Percentiles rank a stretch among this genome's conserved stretches.
phyloP scores from a whole-genome alignment of 306 rosid genomes.

The Lupinus albus region DNA sequence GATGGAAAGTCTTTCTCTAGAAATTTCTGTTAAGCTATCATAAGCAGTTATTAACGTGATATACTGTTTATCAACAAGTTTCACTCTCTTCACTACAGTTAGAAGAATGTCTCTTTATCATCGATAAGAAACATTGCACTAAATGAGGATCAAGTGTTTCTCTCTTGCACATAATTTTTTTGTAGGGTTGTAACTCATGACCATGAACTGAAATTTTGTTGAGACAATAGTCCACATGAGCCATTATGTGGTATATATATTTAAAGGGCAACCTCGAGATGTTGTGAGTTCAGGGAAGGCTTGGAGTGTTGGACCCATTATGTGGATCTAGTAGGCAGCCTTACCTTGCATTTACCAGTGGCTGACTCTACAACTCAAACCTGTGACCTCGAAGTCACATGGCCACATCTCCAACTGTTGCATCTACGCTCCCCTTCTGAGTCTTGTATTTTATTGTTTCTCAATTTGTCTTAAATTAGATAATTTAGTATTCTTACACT shows the following conservation, averaged over 20 bases:
- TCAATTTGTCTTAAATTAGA: not conserved
- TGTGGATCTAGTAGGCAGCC: not conserved
- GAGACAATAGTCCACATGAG: constrained; percentile 18
- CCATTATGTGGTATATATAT: not conserved
- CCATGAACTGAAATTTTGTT: too few relatives aligned
- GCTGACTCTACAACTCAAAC: not conserved
- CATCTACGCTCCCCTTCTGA: not conserved
- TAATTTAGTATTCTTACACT: not conserved
- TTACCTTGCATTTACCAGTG: not conserved
- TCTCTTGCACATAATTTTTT: not conserved
- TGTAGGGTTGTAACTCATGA: too few relatives aligned
- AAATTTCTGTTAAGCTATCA: constrained; percentile 23
- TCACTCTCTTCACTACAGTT: constrained; percentile 15
- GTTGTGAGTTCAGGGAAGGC: not conserved
- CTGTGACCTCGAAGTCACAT: not conserved
- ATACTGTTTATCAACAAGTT: not conserved
- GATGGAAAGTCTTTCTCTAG: constrained; percentile 10
- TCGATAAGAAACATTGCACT: constrained; percentile 6
- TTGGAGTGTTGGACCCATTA: not conserved
- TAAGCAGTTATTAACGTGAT: constrained; percentile 2
- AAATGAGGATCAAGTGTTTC: constrained; percentile 12
- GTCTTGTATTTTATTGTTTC: constrained; percentile 1
- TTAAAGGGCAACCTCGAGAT: not conserved
- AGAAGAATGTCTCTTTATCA: constrained; percentile 9
- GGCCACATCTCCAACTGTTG: not conserved